phyloP scores from a whole-genome alignment of 225 moss, liverwort and hornwort species.

The Pseudoscleropodium purum region DNA sequence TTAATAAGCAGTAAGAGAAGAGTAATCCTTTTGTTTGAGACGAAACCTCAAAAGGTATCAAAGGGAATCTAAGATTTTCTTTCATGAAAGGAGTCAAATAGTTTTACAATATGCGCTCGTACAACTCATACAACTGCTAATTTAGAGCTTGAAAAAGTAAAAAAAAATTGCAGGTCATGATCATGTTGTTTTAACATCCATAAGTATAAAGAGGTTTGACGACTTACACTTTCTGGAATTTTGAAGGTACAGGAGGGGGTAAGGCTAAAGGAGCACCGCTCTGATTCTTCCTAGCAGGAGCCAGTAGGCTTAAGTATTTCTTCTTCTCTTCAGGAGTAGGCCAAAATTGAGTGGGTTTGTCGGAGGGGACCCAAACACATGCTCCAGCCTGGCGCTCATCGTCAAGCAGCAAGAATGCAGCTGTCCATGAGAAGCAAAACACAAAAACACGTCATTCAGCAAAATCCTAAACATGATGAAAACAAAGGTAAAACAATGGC shows the following conservation, averaged over 20 bases:
- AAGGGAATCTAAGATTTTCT: neutral
- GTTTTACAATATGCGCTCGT: neutral
- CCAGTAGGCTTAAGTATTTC: constrained; percentile 2
- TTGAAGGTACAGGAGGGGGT: constrained; percentile 30
- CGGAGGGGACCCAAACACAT: constrained; percentile 25
- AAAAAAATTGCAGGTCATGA: neutral
- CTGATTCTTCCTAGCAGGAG: constrained; percentile 9
- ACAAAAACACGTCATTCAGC: neutral
- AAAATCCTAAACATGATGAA: neutral
- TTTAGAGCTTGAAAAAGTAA: neutral
- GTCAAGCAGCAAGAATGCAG: constrained; percentile 26
- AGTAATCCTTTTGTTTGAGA: neutral
- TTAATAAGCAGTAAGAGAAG: neutral
- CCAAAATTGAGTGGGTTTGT: constrained; percentile 37
- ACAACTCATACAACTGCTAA: neutral
- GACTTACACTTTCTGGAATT: constrained; percentile 75
- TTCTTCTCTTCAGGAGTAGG: constrained; percentile 25
- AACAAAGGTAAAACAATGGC: neutral
- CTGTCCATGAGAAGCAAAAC: neutral
- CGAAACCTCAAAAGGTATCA: neutral
- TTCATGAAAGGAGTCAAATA: neutral
- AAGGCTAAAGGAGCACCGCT: constrained; percentile 14
- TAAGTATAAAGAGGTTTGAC: neutral
- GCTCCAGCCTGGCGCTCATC: constrained; percentile 27
- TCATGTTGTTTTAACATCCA: neutral